Base-by-base conservation (phyloP, 352 stramenopile species). In the Globisporangium okanoganense region DNA sequence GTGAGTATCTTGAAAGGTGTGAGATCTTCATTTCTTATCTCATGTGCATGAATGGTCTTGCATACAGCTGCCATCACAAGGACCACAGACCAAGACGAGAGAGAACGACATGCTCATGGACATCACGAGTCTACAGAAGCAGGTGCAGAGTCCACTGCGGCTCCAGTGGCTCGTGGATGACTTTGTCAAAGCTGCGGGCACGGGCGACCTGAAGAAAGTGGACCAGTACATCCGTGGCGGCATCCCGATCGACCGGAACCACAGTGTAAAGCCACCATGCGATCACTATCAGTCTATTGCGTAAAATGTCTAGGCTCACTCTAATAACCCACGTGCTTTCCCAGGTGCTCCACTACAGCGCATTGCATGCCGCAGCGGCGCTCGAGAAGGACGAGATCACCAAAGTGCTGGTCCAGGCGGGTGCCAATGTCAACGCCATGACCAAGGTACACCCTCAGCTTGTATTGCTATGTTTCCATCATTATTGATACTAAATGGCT, bases 121-220 rank as follows among this genome's bases (percentile, higher is more conserved):
- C 20, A 58, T 16, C 0, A 25, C 58, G 18, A 75, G 53, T 22
- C 50, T 80, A 12, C 71, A 73, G 20, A 78, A 75, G 53, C 75
- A 78, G 13, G 76, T 76, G n/a, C 75, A 82, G 38, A 76, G 75
- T 10, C 73, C 78, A 7, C 36, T 85, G 29, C 77, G 66, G 22
- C 49, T 82, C 1, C 78, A 87, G 54, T 80, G 67, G 56, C 67
- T 82, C n/a, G 69, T 87, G 6, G 75, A 87, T 35, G 78, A 87
- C 62, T 85, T 87, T 61, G 73, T 87, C 18, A 65, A 81, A 47
- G 71, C 75, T 9, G 75, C 73, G 2, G 68, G 73, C 12, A 52
- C 52, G 22, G 78, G 78, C 4, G 57, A 85, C 24, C 25, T 76
- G 3, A 40, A 61, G 4, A 81, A 76, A 58, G 70, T 87, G 12